A percentile compares a stretch with the other conserved stretches of the same genome.
Conservation (phyloP, 495 filamentous ascomycete species). For the Talaromyces stipitatus region DNA sequence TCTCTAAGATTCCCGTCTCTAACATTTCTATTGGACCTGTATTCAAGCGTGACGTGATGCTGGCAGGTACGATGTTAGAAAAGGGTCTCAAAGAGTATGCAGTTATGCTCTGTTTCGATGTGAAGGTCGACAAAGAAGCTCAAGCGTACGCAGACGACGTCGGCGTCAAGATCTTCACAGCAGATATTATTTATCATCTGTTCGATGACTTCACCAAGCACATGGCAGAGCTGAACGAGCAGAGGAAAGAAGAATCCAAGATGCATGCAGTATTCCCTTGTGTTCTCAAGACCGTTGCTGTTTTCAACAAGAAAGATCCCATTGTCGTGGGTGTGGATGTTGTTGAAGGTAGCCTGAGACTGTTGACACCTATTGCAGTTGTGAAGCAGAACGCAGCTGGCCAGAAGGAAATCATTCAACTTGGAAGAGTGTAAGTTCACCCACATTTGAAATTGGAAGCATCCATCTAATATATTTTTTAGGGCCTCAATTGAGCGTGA, state of each 20-base stretch:
- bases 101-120: slow-evolving; percentile 99
- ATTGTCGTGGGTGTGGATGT: slow-evolving; percentile 97
- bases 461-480: slow-evolving; percentile 9
- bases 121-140: slow-evolving; percentile 98
- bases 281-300: slow-evolving; percentile 76
- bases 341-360: slow-evolving; percentile 71
- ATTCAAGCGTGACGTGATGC: slow-evolving; percentile 97
- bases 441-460: slow-evolving; percentile 4
- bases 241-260: slow-evolving; percentile 94
- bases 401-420: slow-evolving; percentile 68
- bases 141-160: slow-evolving; percentile 84
- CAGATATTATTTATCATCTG: slow-evolving; percentile 98
- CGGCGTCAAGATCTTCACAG: slow-evolving; percentile 96
- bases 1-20: slow-evolving; percentile 92
- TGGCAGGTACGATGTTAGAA: slow-evolving; percentile 92
- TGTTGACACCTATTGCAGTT: slow-evolving; percentile 82
- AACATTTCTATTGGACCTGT: slow-evolving; percentile 98
- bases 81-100: slow-evolving; percentile 83
- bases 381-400: slow-evolving; percentile 75
- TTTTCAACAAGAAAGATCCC: slow-evolving; percentile 97
- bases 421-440: slow-evolving; percentile 89
- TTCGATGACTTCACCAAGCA: slow-evolving; percentile 96
- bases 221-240: slow-evolving; percentile 75
- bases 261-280: slow-evolving; percentile 95
- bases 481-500: slow-evolving; percentile 94